These are phyloP conservation scores for Colletotrichum sansevieriae DNA, from an alignment of 2,329 filamentous ascomycete genomes.

Conservation along the genomic window DNA sequence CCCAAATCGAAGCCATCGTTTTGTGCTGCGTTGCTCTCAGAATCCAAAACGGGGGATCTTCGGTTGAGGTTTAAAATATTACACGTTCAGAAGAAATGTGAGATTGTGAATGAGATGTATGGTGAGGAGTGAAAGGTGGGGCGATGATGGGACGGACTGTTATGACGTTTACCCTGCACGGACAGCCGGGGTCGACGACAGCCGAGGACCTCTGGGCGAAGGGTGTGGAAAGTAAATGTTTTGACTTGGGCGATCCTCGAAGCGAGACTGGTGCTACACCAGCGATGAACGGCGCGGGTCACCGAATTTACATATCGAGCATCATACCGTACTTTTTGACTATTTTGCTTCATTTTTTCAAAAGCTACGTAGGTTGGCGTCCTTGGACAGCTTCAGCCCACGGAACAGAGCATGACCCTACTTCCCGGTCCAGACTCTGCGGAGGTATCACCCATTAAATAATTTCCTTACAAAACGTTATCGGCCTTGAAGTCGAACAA, in stretches of 20 bases:
- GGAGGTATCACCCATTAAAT: slow-evolving; percentile 40
- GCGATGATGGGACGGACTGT: too few relatives aligned
- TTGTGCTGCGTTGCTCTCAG: neutral
- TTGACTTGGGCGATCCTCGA: too few relatives aligned
- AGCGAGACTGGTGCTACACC: neutral
- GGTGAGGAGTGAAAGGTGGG: too few relatives aligned
- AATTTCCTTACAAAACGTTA: slow-evolving; percentile 74
- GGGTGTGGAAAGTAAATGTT: too few relatives aligned
- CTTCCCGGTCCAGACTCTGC: slow-evolving; percentile 25
- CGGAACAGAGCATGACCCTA: slow-evolving; percentile 32
- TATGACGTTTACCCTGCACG: too few relatives aligned
- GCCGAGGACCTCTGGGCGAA: too few relatives aligned
- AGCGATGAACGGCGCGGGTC: neutral
- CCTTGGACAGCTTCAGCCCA: slow-evolving; percentile 28
- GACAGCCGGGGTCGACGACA: too few relatives aligned
- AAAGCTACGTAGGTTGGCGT: slow-evolving; percentile 33
- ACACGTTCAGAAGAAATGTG: too few relatives aligned
- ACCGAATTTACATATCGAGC: neutral
- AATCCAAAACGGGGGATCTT: too few relatives aligned
- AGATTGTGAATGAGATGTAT: too few relatives aligned
- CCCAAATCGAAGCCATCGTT: slow-evolving; percentile 30
- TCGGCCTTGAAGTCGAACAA: slow-evolving; percentile 93
- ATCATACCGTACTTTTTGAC: neutral
- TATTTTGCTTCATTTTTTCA: slow-evolving; percentile 33
- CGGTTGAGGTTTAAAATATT: too few relatives aligned